Evolutionary conservation across 2,329 filamentous ascomycete species (phyloP).

Genomic region (Neofusicoccum sp.): DNA sequence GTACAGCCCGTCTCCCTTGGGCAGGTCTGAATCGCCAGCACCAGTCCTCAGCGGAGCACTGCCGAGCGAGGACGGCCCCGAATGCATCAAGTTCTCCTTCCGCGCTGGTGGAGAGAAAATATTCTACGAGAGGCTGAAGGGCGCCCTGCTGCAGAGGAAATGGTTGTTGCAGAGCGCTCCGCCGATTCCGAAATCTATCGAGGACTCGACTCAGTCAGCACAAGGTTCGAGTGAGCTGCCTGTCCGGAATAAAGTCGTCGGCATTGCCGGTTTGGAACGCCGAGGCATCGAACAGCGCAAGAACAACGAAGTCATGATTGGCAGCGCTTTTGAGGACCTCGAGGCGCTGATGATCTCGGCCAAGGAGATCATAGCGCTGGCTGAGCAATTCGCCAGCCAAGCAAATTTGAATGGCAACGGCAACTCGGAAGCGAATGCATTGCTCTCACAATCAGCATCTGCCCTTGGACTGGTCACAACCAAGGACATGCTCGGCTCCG

Average conservation of each 20-base stretch:
- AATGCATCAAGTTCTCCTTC: slow-evolving; percentile 89
- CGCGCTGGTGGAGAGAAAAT: slow-evolving; percentile 83
- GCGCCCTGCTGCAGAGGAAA: slow-evolving; percentile 85
- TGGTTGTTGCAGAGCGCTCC: slow-evolving; percentile 92
- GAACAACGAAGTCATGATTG: slow-evolving; percentile 91
- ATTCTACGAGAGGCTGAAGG: slow-evolving; percentile 85
- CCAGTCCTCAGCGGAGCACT: slow-evolving; percentile 55
- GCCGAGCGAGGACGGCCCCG: slow-evolving; percentile 60
- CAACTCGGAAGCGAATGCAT: slow-evolving; percentile 67
- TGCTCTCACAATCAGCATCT: slow-evolving; percentile 77
- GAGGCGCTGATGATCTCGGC: slow-evolving; percentile 97
- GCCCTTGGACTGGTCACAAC: slow-evolving; percentile 89
- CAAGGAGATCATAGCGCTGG: slow-evolving; percentile 91
- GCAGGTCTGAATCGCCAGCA: slow-evolving; percentile 73
- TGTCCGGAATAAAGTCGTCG: slow-evolving; percentile 61
- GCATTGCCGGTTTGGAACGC: slow-evolving; percentile 89
- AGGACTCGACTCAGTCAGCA: slow-evolving; percentile 21
- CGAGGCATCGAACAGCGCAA: slow-evolving; percentile 79
- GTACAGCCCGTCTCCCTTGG: slow-evolving; percentile 30
- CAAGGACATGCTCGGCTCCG: slow-evolving; percentile 85
- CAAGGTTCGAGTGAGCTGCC: slow-evolving; percentile 20
- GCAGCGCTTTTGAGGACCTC: slow-evolving; percentile 90
- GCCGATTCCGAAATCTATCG: slow-evolving; percentile 67
- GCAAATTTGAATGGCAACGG: slow-evolving; percentile 54
- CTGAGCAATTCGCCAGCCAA: slow-evolving; percentile 79